phyloP scores from a whole-genome alignment of 1,284 basidiomycete genomes.

The Puccinia triticina region DNA sequence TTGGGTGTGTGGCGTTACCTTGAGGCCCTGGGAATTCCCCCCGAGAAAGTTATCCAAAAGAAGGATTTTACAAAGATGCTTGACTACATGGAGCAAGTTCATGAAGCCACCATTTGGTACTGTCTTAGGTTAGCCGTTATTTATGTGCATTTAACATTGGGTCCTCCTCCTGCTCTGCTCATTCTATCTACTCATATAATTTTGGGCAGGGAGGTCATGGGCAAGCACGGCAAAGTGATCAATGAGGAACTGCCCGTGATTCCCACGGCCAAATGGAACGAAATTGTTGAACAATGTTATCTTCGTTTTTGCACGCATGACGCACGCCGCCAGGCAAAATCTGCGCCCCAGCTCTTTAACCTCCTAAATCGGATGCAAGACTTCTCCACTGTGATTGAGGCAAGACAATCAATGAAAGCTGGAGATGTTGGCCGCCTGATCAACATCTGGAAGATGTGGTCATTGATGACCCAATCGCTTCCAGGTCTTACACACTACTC shows the following conservation, averaged over 20 bases:
- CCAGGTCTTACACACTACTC: neutral
- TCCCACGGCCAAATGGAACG: neutral
- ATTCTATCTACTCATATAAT: no score
- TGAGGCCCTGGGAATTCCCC: neutral
- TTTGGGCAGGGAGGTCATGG: neutral
- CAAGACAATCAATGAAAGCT: neutral
- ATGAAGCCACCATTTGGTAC: neutral
- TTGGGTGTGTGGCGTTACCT: neutral
- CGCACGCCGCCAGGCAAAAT: neutral
- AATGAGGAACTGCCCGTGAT: neutral
- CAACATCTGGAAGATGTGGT: slow-evolving; percentile 2
- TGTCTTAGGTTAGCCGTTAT: neutral
- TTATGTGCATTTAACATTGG: no score
- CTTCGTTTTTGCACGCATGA: neutral
- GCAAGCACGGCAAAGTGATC: neutral
- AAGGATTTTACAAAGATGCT: neutral
- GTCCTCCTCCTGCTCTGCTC: no score
- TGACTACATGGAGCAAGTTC: neutral
- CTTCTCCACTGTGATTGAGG: neutral
- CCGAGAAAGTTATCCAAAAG: neutral
- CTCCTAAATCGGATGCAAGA: neutral
- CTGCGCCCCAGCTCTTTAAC: neutral
- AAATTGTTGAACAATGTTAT: neutral
- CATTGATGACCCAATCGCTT: neutral
- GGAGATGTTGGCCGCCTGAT: no score